Conservation (phyloP, 2,329 filamentous ascomycete genomes). For the Cytospora leucostoma region DNA sequence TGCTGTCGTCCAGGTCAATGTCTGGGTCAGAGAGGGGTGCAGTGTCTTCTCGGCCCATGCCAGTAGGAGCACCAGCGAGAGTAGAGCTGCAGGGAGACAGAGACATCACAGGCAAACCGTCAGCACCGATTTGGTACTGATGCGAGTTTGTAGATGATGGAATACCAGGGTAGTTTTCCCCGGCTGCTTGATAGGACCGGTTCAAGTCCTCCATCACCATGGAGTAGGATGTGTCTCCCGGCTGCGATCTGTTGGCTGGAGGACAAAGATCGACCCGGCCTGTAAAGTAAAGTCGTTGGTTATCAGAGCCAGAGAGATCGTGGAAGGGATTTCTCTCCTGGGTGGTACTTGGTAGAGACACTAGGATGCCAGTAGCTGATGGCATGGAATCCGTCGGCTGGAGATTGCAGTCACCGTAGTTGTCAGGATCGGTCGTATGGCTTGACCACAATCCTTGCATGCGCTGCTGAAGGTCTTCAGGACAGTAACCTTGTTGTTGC, state of each 20-base stretch:
- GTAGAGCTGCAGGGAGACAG: slow-evolving; percentile 20
- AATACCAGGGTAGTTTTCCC: neutral
- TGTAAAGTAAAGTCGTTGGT: neutral
- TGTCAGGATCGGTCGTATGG: slow-evolving; percentile 1
- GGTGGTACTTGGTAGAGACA: neutral
- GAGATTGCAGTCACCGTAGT: neutral
- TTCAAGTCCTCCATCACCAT: neutral
- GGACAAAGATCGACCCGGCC: neutral
- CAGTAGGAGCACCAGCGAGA: neutral
- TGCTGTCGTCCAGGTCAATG: slow-evolving; percentile 4
- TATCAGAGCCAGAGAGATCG: neutral
- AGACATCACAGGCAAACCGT: neutral
- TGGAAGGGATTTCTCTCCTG: neutral
- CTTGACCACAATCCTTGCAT: slow-evolving; percentile 10
- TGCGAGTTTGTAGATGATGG: neutral
- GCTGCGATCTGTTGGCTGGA: neutral
- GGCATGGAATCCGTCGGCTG: neutral
- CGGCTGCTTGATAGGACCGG: neutral
- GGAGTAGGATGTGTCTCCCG: neutral
- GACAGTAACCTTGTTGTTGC: neutral
- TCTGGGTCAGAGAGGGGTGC: slow-evolving; percentile 2
- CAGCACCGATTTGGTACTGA: neutral
- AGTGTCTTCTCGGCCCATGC: slow-evolving; percentile 11
- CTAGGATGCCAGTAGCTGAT: neutral
- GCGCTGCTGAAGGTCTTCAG: slow-evolving; percentile 2